Evolutionary conservation across 140 eudicot genomes (phyloP), one percentile per base, ranked within the genome.

Genomic region (Cichorium intybus): DNA sequence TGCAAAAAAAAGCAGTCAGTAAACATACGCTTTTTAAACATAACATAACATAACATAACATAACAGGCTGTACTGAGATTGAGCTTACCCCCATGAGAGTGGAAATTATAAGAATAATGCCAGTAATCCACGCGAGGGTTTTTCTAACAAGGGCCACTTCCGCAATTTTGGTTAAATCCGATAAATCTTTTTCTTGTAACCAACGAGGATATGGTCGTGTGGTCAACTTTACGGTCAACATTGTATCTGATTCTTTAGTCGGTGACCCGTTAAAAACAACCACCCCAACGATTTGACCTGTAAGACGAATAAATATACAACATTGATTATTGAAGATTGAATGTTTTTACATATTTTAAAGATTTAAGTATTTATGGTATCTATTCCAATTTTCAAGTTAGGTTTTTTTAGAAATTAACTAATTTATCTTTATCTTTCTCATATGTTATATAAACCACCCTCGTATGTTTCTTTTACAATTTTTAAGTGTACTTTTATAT

Each of bases 111-210:
- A 92, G 84, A 47, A 93, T 73, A 51, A 93, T 81, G 75, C 99
- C 99, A 0, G 99, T 88, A 14, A 75, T 75, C 99, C 99, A 88
- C 31, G 99, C 97, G 68, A 92, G 76, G 58, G 85, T 75, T 24
- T 56, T 63, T 72, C 99, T 83, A 51, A 93, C 99, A 28, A 93
- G 78, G 12, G 71, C 49, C 35, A 81, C 75, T 69, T 93, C 90
- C 20, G 76, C 89, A 56, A 75, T 62, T 7, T 37, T 37, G 28
- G 68, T 41, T 23, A 77, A n/a, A 24, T 54, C 79, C n/a, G 63
- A 58, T n/a, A 80, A 77, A 61, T 61, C 68, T 26, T 85, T 84
- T 79, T 75, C 88, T 77, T 85, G 74, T 56, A 54, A 77, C 70
- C 31, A 74, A 17, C 96, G 91, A 26, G 89, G 56, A 39, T 82